Evolutionary conservation across 169 alveolate genomes (phyloP), one percentile per base, ranked within the genome.

Genomic region (Eimeria sp.): DNA sequence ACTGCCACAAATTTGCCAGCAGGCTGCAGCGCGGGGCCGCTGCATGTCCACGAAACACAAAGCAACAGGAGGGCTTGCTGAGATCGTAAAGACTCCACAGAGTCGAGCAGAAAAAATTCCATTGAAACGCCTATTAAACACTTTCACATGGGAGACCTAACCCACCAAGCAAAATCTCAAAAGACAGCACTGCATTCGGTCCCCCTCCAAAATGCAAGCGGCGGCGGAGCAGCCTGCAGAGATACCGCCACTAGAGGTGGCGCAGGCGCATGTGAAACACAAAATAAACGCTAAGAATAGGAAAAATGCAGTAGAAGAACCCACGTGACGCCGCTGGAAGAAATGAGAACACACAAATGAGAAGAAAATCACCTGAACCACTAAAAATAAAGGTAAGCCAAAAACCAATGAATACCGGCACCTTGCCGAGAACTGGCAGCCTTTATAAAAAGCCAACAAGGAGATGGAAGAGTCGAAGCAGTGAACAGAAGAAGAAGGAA

Each of bases 1-100:
- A 87, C 66, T 62, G 83, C 93, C 93, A 27, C 93, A 60, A 40
- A 87, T 64, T 87, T 82, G 93, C 82, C 83, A 64, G 93, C 80
- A 52, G 74, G 83, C 82, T 62, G 82, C 78, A 37, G 83, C 54
- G 46, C 33, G 66, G 72, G 66, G 82, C 54, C 93, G n/a, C 52
- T 72, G 18, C 54, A 33, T 33, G 20, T 37, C 83, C 78, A 40
- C 64, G 64, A 43, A 64, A 30, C 27, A 49, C 93, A 37, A 11
- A 18, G 30, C 56, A 2, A 33, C 58, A 40, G 20, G 58, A 40
- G 83, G 56, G 43, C 54, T 74, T 74, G 40, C 83, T 74, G 27
- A 40, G 54, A n/a, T 74, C 58, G 56, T 37, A 40, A 20, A 40
- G n/a, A 74, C n/a, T 71, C 56, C 83, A 56, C 62, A 87, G 68